Percentiles rank a stretch among this genome's conserved stretches.
Evolutionary conservation across 2,329 filamentous ascomycete species (phyloP).

Genomic region (Aspergillus felis): DNA sequence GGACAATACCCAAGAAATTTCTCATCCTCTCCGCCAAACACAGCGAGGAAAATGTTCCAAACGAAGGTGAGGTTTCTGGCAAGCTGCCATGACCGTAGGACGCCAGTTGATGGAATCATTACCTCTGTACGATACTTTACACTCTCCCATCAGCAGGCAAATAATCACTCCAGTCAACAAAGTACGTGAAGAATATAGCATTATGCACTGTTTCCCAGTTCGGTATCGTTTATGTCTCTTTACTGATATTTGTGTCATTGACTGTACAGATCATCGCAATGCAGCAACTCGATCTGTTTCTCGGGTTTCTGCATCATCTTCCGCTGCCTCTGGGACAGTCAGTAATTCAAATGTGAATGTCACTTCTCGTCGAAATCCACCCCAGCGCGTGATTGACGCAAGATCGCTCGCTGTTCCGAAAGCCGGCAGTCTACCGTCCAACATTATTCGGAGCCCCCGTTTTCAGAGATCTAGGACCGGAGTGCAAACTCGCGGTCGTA

Average conservation of each 20-base stretch:
- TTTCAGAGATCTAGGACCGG: slow-evolving; percentile 19
- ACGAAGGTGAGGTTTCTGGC: slow-evolving; percentile 11
- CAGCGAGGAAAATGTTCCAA: slow-evolving; percentile 25
- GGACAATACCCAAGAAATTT: not conserved
- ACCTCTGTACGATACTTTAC: slow-evolving; percentile 26
- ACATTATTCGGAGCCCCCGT: slow-evolving; percentile 29
- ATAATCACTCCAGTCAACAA: slow-evolving; percentile 13
- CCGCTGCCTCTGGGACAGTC: slow-evolving; percentile 5
- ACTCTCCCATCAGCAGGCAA: slow-evolving; percentile 11
- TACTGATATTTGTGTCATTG: not conserved
- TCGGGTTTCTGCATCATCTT: not conserved
- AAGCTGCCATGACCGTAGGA: slow-evolving; percentile 7
- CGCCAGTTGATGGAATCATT: slow-evolving; percentile 11
- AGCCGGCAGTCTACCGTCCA: slow-evolving; percentile 22
- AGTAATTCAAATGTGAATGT: slow-evolving; percentile 12
- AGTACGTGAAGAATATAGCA: slow-evolving; percentile 18
- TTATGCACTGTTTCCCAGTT: not conserved
- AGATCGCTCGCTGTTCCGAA: slow-evolving; percentile 33
- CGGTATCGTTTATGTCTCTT: not conserved
- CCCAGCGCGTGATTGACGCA: slow-evolving; percentile 33
- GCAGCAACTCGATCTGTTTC: not conserved
- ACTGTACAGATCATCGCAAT: not conserved
- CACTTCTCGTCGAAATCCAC: slow-evolving; percentile 16
- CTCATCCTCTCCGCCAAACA: not conserved
- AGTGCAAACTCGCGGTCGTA: slow-evolving; percentile 17